These are phyloP conservation scores for Fusarium chuoi DNA, from an alignment of 2,329 filamentous ascomycete species.

Conservation along the genomic window DNA sequence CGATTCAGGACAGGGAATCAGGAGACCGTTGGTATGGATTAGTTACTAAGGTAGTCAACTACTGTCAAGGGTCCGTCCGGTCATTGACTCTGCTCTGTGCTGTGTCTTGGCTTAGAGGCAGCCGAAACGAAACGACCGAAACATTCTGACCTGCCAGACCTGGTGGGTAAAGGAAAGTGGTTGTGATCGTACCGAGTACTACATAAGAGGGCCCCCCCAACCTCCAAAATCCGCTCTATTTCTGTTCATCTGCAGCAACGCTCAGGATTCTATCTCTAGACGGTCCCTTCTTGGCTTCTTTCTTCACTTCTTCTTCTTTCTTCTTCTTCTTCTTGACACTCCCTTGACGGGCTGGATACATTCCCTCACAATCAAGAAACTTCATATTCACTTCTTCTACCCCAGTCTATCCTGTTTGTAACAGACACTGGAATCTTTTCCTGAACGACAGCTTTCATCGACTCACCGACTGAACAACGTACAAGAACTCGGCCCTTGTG, in stretches of 20 bases:
- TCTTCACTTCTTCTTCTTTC: constrained; percentile 3
- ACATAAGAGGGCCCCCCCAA: constrained; percentile 37
- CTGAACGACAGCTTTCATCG: constrained; percentile 6
- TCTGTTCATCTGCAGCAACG: constrained; percentile 33
- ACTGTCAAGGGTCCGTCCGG: constrained; percentile 10
- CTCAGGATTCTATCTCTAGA: constrained; percentile 40
- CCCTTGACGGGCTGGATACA: constrained; percentile 38
- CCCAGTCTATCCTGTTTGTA: constrained; percentile 19
- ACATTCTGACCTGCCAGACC: constrained; percentile 20
- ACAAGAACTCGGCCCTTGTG: constrained; percentile 23
- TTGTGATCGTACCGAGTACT: constrained; percentile 11
- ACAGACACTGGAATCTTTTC: constrained; percentile 29
- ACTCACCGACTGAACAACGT: constrained; percentile 26
- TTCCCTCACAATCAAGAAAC: constrained; percentile 31
- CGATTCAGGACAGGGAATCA: constrained; percentile 9
- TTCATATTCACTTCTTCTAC: constrained; percentile 1
- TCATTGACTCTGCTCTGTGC: not conserved
- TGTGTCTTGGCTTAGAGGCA: constrained; percentile 23
- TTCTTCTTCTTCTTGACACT: constrained; percentile 23
- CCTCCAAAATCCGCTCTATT: constrained; percentile 4
- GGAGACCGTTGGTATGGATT: constrained; percentile 13
- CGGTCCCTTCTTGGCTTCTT: constrained; percentile 19
- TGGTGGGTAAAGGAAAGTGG: not conserved
- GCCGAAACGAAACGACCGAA: constrained; percentile 39
- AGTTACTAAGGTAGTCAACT: not conserved